A percentile compares a stretch with the other conserved stretches of the same genome.
Evolutionary conservation across 306 rosid genomes (phyloP).

Genomic region (Calophaca sinica): DNA sequence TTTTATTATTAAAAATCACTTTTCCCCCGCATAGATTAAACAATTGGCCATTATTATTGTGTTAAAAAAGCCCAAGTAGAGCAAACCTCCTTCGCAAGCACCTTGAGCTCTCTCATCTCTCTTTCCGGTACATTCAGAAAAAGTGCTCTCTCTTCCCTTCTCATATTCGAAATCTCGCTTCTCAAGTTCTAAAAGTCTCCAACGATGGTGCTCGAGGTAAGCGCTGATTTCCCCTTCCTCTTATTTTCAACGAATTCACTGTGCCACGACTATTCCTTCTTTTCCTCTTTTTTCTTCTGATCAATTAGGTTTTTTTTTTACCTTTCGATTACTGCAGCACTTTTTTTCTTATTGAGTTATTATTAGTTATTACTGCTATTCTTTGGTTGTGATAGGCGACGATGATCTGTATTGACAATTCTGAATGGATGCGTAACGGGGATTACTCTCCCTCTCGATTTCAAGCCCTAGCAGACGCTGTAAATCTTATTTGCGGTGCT

Average conservation of each 20-base stretch:
- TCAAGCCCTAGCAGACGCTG: conserved; percentile 92
- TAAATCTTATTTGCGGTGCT: conserved; percentile 94
- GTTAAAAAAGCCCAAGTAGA: not conserved
- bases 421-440: conserved; percentile 97
- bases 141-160: not conserved
- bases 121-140: not conserved
- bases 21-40: not conserved
- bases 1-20: too few relatives aligned
- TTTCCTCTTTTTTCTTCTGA: not conserved
- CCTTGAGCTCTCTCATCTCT: not conserved
- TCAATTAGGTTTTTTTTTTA: conserved; percentile 60
- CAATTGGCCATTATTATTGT: not conserved
- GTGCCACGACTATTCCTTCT: not conserved
- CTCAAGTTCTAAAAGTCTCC: conserved; percentile 33
- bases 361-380: not conserved
- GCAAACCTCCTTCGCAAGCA: conserved; percentile 31
- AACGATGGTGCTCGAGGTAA: conserved; percentile 91
- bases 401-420: conserved; percentile 91
- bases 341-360: not conserved
- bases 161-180: conserved; percentile 39
- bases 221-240: not conserved
- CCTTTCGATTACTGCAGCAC: not conserved
- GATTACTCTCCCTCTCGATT: conserved; percentile 88
- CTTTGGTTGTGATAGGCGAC: conserved; percentile 64
- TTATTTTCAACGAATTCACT: conserved; percentile 10